These are phyloP conservation scores for Amanita exitialis DNA, from an alignment of 768 basidiomycete genomes.

Conservation along the genomic window DNA sequence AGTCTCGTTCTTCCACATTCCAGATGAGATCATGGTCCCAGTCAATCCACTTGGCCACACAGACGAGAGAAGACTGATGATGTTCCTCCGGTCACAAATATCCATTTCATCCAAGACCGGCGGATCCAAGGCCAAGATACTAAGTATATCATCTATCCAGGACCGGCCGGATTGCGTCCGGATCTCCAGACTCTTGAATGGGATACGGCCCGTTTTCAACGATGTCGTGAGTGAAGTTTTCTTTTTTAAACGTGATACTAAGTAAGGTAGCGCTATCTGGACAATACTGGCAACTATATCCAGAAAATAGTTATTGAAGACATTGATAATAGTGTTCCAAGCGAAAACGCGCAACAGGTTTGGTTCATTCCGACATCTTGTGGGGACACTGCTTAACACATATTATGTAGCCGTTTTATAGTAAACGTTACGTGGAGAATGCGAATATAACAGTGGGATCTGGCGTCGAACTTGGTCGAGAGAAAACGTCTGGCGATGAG, in stretches of 20 bases:
- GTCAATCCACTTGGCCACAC: constrained; percentile 27
- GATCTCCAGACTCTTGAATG: constrained; percentile 44
- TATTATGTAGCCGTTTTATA: constrained; percentile 30
- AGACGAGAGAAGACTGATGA: constrained; percentile 36
- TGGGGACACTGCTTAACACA: neutral
- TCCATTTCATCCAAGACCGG: constrained; percentile 28
- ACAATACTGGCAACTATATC: constrained; percentile 43
- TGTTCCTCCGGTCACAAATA: constrained; percentile 43
- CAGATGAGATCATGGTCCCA: constrained; percentile 30
- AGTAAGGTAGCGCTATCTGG: constrained; percentile 37
- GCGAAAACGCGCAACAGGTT: neutral
- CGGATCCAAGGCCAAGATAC: constrained; percentile 24
- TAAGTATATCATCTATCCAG: constrained; percentile 36
- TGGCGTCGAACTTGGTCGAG: constrained; percentile 58
- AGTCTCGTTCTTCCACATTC: constrained; percentile 46
- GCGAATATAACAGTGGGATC: constrained; percentile 52
- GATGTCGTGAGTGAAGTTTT: constrained; percentile 35
- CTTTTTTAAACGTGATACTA: constrained; percentile 8
- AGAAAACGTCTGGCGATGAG: constrained; percentile 42
- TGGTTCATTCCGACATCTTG: neutral
- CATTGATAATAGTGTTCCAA: constrained; percentile 12
- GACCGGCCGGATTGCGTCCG: constrained; percentile 33
- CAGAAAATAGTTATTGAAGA: constrained; percentile 37
- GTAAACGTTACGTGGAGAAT: constrained; percentile 61
- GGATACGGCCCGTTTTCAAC: constrained; percentile 50